Conservation (phyloP, 768 basidiomycete species). For the Pisolithus orientalis region DNA sequence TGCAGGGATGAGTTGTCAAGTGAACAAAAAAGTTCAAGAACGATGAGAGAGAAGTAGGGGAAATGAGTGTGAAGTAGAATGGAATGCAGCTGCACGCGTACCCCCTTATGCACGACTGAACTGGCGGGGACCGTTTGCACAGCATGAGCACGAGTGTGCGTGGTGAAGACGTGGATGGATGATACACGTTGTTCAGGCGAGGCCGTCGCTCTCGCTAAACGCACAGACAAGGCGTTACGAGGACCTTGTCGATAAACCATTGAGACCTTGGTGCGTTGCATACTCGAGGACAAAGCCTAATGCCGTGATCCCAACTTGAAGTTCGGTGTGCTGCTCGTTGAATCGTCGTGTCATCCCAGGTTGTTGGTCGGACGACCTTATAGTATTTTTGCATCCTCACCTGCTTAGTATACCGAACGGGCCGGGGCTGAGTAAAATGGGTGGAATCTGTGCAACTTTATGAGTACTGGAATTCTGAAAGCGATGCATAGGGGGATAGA, state of each 20-base stretch:
- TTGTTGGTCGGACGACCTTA: too few relatives aligned
- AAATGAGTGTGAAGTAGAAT: conserved; percentile 12
- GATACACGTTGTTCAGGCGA: conserved; percentile 23
- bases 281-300: neutral
- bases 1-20: conserved; percentile 2
- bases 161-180: conserved; percentile 15
- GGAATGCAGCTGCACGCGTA: conserved; percentile 17
- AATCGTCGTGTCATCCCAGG: too few relatives aligned
- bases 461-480: too few relatives aligned
- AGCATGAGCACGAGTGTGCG: conserved; percentile 29
- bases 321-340: too few relatives aligned
- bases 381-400: too few relatives aligned
- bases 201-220: conserved; percentile 8
- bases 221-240: neutral
- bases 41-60: conserved; percentile 1
- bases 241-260: neutral
- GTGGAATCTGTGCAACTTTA: too few relatives aligned
- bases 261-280: neutral
- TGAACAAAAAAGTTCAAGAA: conserved; percentile 3
- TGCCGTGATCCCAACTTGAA: too few relatives aligned
- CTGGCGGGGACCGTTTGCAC: conserved; percentile 12
- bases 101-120: conserved; percentile 18
- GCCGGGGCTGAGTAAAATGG: too few relatives aligned
- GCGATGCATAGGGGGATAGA: too few relatives aligned
- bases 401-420: too few relatives aligned